Percentiles rank a stretch among this genome's conserved stretches.
These are phyloP conservation scores for Botrytis hyacinthi DNA, from an alignment of 2,329 filamentous ascomycete species.

Conservation along the genomic window DNA sequence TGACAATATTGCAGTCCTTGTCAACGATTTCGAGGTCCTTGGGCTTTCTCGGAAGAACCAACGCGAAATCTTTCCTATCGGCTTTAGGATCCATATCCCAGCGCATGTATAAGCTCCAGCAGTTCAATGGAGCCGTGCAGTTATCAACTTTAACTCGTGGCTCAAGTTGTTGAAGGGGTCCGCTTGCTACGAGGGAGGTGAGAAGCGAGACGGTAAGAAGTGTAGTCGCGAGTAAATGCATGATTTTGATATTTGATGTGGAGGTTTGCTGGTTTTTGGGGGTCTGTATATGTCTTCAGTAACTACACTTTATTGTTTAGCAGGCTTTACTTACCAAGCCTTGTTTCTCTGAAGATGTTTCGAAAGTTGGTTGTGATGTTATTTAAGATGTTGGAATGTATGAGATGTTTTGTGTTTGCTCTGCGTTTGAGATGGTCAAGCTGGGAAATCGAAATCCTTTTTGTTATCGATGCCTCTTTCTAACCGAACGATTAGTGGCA, in stretches of 20 bases:
- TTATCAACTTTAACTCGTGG: background rate
- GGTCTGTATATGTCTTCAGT: background rate
- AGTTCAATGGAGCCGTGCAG: background rate
- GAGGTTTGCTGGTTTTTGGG: background rate
- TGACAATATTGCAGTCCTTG: background rate
- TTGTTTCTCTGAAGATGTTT: background rate
- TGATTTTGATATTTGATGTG: background rate
- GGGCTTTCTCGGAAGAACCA: background rate
- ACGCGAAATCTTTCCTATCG: rapidly evolving
- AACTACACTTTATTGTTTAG: background rate
- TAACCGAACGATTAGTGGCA: background rate
- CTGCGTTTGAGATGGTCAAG: background rate
- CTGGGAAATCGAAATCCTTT: background rate
- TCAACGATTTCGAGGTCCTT: background rate
- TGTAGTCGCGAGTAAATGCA: background rate
- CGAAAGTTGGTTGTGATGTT: background rate
- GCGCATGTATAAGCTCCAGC: background rate
- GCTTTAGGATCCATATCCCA: background rate
- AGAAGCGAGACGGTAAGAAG: background rate
- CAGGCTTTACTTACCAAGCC: background rate
- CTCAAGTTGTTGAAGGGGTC: background rate
- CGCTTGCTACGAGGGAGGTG: background rate
- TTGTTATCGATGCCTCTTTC: background rate
- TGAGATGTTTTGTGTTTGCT: background rate
- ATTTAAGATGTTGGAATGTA: background rate